Conservation (phyloP, 2,329 filamentous ascomycete genomes). For the Pestalotiopsis fici region DNA sequence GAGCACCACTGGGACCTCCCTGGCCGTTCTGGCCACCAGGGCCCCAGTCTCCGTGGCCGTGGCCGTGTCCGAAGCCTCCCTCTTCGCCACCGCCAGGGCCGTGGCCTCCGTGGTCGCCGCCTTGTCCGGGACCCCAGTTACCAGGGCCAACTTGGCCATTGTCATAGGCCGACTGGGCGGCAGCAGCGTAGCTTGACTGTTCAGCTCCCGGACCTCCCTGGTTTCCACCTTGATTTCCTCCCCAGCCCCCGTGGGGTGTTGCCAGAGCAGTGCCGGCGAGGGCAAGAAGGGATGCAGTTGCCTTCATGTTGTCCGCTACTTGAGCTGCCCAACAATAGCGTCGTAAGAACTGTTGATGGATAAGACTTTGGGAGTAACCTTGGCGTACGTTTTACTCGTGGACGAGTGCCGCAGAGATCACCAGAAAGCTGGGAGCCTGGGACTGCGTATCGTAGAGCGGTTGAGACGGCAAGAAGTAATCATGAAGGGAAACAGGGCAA, state of each 20-base stretch:
- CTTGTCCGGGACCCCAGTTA: neutral
- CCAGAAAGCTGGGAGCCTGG: neutral
- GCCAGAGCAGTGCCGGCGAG: conserved; percentile 26
- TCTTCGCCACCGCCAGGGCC: neutral
- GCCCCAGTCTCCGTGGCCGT: neutral
- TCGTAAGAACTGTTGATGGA: conserved; percentile 7
- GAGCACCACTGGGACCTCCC: neutral
- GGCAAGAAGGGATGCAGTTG: conserved; percentile 22
- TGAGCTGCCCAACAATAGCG: conserved; percentile 6
- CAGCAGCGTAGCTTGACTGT: too few species aligned
- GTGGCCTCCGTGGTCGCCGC: neutral
- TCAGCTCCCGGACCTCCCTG: neutral
- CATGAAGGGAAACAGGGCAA: conserved; percentile 14
- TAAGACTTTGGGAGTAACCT: conserved; percentile 27
- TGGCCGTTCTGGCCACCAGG: neutral
- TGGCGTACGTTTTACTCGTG: conserved; percentile 32
- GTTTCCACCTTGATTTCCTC: neutral
- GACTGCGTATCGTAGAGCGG: neutral
- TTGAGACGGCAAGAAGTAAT: conserved; percentile 14
- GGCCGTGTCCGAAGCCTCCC: neutral
- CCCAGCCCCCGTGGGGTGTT: conserved; percentile 6
- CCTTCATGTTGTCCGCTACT: conserved; percentile 26
- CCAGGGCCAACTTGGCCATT: neutral
- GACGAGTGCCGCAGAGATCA: conserved; percentile 8
- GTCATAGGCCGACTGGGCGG: too few species aligned